A percentile compares a stretch with the other conserved stretches of the same genome.
phyloP scores from a whole-genome alignment of 768 basidiomycete species.

The Mycena galericulata region DNA sequence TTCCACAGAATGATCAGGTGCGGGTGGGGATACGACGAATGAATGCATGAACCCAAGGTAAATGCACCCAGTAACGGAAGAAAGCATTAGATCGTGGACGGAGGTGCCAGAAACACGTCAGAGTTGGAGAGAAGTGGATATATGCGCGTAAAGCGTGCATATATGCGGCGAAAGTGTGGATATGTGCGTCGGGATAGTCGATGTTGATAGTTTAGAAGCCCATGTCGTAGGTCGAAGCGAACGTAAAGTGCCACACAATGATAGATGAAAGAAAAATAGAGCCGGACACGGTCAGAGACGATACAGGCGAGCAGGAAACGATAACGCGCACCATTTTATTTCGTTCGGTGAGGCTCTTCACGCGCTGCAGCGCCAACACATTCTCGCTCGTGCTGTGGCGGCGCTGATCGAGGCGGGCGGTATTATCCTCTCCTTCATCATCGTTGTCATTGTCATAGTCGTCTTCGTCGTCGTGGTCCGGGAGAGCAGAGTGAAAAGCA shows the following conservation, averaged over 20 bases:
- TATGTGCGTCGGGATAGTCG: neutral
- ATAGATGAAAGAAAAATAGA: conserved; percentile 44
- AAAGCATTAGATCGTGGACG: neutral
- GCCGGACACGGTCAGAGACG: conserved; percentile 42
- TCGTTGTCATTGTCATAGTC: conserved; percentile 59
- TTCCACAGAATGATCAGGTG: neutral
- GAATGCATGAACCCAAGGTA: neutral
- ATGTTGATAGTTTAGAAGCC: neutral
- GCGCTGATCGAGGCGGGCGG: conserved; percentile 61
- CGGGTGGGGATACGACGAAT: neutral
- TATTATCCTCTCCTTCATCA: conserved; percentile 71
- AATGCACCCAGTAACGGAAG: neutral
- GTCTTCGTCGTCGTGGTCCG: conserved; percentile 59
- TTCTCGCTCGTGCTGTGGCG: conserved; percentile 63
- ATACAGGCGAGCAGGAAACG: conserved; percentile 30
- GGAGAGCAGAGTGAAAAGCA: conserved; percentile 36
- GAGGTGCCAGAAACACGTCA: neutral
- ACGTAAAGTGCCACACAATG: conserved; percentile 12
- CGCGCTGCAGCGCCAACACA: conserved; percentile 70
- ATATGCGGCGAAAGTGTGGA: neutral
- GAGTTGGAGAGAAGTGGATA: neutral
- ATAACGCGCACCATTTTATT: conserved; percentile 73
- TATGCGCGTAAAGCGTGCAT: neutral
- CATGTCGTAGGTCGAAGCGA: neutral
- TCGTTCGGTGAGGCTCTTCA: conserved; percentile 75